phyloP scores from a whole-genome alignment of 345 rosid genomes.

The Lumnitzera littorea region DNA sequence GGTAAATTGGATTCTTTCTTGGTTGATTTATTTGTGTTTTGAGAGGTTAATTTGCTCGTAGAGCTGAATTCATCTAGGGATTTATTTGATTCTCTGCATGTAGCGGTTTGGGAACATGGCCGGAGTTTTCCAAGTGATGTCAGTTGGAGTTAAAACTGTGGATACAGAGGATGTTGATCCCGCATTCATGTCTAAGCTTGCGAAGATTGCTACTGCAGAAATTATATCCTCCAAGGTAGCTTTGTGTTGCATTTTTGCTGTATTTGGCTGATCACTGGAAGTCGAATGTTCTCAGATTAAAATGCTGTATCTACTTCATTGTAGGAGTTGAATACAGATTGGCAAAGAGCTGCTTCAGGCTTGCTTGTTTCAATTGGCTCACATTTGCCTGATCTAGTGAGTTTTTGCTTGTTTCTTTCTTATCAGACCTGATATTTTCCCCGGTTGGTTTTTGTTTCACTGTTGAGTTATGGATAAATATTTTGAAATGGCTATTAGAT shows the following conservation, averaged over 20 bases:
- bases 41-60: neutral
- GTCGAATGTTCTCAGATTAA: neutral
- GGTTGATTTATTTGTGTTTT: neutral
- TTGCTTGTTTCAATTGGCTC: slow-evolving; percentile 86
- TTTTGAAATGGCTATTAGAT: neutral
- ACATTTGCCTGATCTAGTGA: slow-evolving; percentile 93
- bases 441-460: neutral
- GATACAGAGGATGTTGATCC: slow-evolving; percentile 58
- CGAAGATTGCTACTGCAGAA: slow-evolving; percentile 87
- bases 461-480: neutral
- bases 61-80: slow-evolving; percentile 3
- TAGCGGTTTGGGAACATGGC: slow-evolving; percentile 93
- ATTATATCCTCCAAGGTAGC: slow-evolving; percentile 86
- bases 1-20: slow-evolving; percentile 29
- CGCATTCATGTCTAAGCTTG: slow-evolving; percentile 72
- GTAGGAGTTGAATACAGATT: slow-evolving; percentile 80
- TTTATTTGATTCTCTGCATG: slow-evolving; percentile 9
- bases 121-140: slow-evolving; percentile 92
- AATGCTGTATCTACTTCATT: slow-evolving; percentile 12
- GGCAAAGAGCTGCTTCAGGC: slow-evolving; percentile 90
- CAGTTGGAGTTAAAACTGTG: slow-evolving; percentile 61
- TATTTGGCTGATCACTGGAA: neutral
- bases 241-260: neutral
- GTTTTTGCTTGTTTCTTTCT: slow-evolving; percentile 13
- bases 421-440: neutral